These are phyloP conservation scores for Leccinum barrowsii DNA, from an alignment of 768 basidiomycete genomes.

Conservation along the genomic window DNA sequence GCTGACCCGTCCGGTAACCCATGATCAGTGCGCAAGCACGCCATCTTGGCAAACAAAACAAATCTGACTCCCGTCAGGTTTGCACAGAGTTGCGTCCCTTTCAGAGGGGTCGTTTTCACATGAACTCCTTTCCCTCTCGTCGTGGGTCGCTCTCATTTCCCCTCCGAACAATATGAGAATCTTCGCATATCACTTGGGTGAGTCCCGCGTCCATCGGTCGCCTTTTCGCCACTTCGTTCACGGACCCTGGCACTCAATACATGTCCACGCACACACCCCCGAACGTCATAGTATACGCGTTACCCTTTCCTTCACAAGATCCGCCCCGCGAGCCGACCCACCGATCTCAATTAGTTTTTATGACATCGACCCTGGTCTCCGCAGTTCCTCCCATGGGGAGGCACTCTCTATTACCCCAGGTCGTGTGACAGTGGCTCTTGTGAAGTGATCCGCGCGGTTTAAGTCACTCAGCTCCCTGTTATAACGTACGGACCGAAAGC, in stretches of 20 bases:
- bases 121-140: slow-evolving; percentile 9
- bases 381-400: slow-evolving; percentile 21
- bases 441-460: slow-evolving; percentile 1
- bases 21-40: not conserved
- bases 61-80: not conserved
- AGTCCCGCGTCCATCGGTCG: slow-evolving; percentile 6
- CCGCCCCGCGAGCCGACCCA: slow-evolving; percentile 12
- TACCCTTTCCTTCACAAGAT: slow-evolving; percentile 25
- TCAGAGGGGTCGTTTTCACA: slow-evolving; percentile 8
- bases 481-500: slow-evolving; percentile 5
- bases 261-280: not conserved
- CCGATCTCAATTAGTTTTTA: slow-evolving; percentile 16
- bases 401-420: slow-evolving; percentile 30
- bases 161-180: slow-evolving; percentile 16
- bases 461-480: not conserved
- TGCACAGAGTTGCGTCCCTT: slow-evolving; percentile 2
- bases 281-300: slow-evolving; percentile 17
- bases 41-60: not conserved
- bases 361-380: slow-evolving; percentile 13
- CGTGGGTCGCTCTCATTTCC: slow-evolving; percentile 3
- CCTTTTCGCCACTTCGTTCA: slow-evolving; percentile 18
- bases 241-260: slow-evolving; percentile 3
- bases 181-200: slow-evolving; percentile 6
- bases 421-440: slow-evolving; percentile 23
- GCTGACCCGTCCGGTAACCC: not conserved